Evolutionary conservation across 805 yeast genomes (phyloP).

Genomic region (Maudiozyma pseudohumilis): DNA sequence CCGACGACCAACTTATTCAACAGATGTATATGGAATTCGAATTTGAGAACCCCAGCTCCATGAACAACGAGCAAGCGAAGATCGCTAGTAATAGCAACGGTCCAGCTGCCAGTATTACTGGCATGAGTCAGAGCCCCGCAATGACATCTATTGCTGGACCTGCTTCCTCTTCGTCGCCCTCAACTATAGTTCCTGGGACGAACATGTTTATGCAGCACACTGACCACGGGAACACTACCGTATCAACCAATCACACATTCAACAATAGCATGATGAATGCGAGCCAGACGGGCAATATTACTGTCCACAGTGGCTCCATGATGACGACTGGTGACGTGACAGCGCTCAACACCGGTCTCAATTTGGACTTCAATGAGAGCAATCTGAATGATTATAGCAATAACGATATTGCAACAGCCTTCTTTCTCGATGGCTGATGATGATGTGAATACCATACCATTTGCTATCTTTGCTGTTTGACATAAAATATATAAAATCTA

Average conservation of each 20-base stretch:
- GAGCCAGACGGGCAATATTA: too few species aligned
- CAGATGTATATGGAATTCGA: conserved; percentile 21
- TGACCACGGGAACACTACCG: too few species aligned
- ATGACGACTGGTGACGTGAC: background rate
- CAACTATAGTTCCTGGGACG: conserved; percentile 5
- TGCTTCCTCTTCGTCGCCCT: conserved; percentile 4
- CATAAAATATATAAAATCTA: background rate
- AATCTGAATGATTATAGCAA: background rate
- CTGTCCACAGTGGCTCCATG: too few species aligned
- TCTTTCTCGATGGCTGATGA: background rate
- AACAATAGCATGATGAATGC: background rate
- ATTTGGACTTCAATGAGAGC: background rate
- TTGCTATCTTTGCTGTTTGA: background rate
- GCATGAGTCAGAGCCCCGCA: conserved; percentile 2
- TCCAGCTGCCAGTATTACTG: background rate
- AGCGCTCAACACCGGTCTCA: background rate
- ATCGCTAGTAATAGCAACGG: background rate
- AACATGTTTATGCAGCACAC: too few species aligned
- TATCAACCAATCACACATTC: too few species aligned
- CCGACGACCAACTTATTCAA: conserved; percentile 10
- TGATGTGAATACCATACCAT: background rate
- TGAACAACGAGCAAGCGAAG: conserved; percentile 11
- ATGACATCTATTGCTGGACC: conserved; percentile 4
- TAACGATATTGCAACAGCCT: background rate
- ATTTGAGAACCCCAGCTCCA: conserved; percentile 17